Base-by-base conservation (phyloP, 2,329 filamentous ascomycete species). In the Helotiales sp. region DNA sequence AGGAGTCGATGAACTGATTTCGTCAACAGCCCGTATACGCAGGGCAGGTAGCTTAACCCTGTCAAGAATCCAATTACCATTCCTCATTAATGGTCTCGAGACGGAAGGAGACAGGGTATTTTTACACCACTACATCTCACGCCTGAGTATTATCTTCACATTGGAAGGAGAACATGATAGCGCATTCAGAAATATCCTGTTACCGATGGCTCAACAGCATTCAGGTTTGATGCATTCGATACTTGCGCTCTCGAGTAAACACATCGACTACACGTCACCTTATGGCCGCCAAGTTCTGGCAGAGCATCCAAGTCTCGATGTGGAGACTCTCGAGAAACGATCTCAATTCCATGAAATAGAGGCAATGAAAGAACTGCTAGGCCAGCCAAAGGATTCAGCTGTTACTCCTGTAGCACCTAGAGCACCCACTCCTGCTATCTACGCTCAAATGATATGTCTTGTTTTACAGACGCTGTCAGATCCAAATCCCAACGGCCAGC, bases 181-280 rank as follows among this genome's bases (percentile, higher is more conserved):
- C 72, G 92, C 93, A 1, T 97, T 97, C 81, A 92, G 92, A 75
- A 91, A 93, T 71, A 90, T 96, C 71, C 82, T 97, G 40, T 83
- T 97, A 2, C 92, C 92, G 1, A 91, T 96, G 81, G 93, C 93
- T 2, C 88, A 92, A 49, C 85, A 89, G 68, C 90, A 97, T 76
- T 85, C 89, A 69, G 93, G 93, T 13, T 82, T 97, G 61, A 97
- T 97, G 93, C 93, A 97, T 77, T 96, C 93, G 11, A 88, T 97
- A 59, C 85, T 97, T 62, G 93, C 92, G 52, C 84, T 97, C 8
- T 92, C 93, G 43, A 92, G 92, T 72, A 93, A 89, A 68, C 93
- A 97, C 74, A 85, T 90, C 63, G 86, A 90, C 77, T 84, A 84
- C 68, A 82, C 84, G 4, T 85, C 86, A 0, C 83, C 86, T 0